Percentiles rank a stretch among this genome's conserved stretches.
phyloP scores from a whole-genome alignment of 805 yeast species.

The Suhomyces prunicola region DNA sequence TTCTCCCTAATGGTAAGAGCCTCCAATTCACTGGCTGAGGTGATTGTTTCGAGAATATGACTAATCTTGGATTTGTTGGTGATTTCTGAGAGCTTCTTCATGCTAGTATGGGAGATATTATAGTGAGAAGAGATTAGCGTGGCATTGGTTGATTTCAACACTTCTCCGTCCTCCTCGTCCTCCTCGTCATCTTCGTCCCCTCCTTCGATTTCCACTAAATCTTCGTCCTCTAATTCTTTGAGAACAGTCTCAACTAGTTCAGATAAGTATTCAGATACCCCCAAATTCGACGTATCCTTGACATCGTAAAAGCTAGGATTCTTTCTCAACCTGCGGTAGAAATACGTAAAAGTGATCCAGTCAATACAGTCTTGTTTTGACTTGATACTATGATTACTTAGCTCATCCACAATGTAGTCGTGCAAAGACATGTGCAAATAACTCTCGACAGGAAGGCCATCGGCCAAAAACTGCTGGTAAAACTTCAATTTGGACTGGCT shows the following conservation, averaged over 20 bases:
- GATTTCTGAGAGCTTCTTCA: conserved; percentile 58
- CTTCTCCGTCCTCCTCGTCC: conserved; percentile 31
- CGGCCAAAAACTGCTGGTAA: conserved; percentile 66
- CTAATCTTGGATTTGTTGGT: conserved; percentile 55
- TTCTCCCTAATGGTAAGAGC: conserved; percentile 56
- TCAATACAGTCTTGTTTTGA: conserved; percentile 84
- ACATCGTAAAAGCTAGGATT: conserved; percentile 93
- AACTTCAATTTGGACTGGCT: conserved; percentile 53
- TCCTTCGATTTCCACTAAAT: conserved; percentile 57
- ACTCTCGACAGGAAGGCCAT: conserved; percentile 84
- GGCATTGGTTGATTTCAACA: conserved; percentile 60
- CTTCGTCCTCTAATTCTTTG: conserved; percentile 57
- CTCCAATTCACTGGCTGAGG: conserved; percentile 73
- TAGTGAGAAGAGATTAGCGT: conserved; percentile 76
- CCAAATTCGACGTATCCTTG: conserved; percentile 56
- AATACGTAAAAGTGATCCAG: conserved; percentile 81
- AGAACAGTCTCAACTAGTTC: conserved; percentile 75
- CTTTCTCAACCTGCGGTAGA: conserved; percentile 72
- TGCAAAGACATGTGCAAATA: conserved; percentile 53
- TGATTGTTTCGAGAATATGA: conserved; percentile 60
- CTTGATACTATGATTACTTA: conserved; percentile 60
- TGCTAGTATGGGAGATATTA: conserved; percentile 60
- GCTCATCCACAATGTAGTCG: conserved; percentile 71
- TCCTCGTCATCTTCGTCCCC: conserved; percentile 38
- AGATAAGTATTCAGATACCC: conserved; percentile 78